Conservation (phyloP, 331 rosid genomes). For the Rosa hybrid region DNA sequence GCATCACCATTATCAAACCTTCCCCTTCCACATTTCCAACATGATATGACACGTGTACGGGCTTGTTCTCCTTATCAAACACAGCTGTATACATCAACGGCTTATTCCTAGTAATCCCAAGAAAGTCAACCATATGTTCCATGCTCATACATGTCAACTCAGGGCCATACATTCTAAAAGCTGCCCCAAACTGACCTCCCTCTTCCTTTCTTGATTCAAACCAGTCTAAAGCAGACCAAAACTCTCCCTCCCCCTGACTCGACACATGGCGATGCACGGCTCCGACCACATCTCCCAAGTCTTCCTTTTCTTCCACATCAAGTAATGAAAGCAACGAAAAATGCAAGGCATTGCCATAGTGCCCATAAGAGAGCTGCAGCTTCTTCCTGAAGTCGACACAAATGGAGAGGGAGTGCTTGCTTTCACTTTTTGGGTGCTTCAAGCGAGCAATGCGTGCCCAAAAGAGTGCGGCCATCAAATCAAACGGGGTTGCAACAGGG, state of each 20-base stretch:
- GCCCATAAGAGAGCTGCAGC: conserved; percentile 36
- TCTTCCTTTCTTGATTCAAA: conserved; percentile 39
- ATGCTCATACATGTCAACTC: conserved; percentile 59
- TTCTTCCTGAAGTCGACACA: conserved; percentile 51
- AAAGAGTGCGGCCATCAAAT: conserved; percentile 59
- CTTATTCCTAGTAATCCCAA: not conserved
- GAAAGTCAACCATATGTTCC: conserved; percentile 46
- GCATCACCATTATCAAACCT: conserved; percentile 67
- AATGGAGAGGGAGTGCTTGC: conserved; percentile 41
- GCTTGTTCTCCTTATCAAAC: conserved; percentile 35
- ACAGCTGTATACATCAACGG: conserved; percentile 32
- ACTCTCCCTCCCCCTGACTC: conserved; percentile 37
- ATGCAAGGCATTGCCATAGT: conserved; percentile 63
- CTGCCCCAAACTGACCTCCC: conserved; percentile 26
- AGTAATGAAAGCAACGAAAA: conserved; percentile 43
- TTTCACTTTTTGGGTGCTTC: conserved; percentile 20
- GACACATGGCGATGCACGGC: conserved; percentile 41
- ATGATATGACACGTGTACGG: conserved; percentile 59
- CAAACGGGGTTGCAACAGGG: conserved; percentile 48
- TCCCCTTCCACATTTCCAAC: conserved; percentile 56
- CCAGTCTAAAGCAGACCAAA: conserved; percentile 35
- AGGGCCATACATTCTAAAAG: conserved; percentile 48
- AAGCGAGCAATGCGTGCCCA: conserved; percentile 44
- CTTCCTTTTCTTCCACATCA: conserved; percentile 16
- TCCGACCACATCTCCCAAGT: conserved; percentile 29